Conservation (phyloP, 306 rosid species). For the Leucaena leucocephala region DNA sequence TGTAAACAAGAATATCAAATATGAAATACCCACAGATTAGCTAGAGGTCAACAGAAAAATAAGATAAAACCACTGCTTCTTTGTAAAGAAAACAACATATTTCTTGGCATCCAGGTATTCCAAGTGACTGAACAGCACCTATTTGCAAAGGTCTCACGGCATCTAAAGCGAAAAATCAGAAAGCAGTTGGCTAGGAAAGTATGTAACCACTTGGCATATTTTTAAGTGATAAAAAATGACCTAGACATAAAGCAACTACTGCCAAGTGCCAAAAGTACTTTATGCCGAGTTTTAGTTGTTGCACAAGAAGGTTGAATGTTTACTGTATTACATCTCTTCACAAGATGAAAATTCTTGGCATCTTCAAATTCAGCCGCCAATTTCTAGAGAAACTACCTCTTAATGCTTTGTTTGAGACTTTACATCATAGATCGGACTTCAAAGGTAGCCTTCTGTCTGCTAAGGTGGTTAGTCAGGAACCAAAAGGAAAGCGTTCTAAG, state of each 20-base stretch:
- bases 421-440: not conserved
- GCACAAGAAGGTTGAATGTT: conserved; percentile 10
- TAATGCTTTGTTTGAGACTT: not conserved
- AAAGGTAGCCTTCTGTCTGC: not conserved
- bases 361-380: not conserved
- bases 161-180: conserved; percentile 2
- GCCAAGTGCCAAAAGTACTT: not conserved
- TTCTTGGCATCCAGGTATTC: conserved; percentile 5
- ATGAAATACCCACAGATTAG: not conserved
- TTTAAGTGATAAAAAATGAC: conserved; percentile 18
- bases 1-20: conserved; percentile 8
- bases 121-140: conserved; percentile 9
- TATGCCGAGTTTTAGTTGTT: not conserved
- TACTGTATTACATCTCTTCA: not conserved
- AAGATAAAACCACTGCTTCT: not conserved
- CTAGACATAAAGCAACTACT: conserved; percentile 10
- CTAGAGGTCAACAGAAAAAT: not conserved
- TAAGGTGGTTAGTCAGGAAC: not conserved
- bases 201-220: not conserved
- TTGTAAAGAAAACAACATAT: not conserved
- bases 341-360: conserved; percentile 3
- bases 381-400: not conserved
- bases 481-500: not conserved
- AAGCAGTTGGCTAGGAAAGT: not conserved
- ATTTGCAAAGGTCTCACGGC: not conserved